Conservation (phyloP, 768 basidiomycete species). For the Tulasnella calospora region DNA sequence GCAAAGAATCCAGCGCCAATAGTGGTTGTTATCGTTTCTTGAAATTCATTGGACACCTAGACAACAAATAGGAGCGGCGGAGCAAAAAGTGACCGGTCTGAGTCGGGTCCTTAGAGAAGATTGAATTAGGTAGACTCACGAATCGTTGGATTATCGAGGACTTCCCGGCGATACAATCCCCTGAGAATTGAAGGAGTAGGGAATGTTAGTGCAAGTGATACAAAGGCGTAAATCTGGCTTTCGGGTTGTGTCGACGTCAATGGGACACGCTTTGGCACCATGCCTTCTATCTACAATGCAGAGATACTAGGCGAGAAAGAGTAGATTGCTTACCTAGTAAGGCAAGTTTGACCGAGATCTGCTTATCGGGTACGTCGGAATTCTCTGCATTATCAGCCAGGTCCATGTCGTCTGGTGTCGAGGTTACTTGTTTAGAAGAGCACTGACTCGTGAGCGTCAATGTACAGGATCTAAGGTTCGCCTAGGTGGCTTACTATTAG, state of each 20-base stretch:
- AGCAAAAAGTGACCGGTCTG: background rate
- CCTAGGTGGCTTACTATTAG: background rate
- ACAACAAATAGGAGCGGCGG: background rate
- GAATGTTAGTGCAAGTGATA: conserved; percentile 12
- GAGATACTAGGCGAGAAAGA: background rate
- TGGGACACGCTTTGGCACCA: background rate
- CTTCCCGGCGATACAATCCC: conserved; percentile 98
- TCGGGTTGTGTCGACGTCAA: background rate
- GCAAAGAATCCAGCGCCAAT: conserved; percentile 96
- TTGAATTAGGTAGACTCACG: conserved; percentile 47
- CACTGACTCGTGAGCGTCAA: background rate
- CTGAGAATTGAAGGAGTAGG: conserved; percentile 41
- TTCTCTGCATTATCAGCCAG: conserved; percentile 58
- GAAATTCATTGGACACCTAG: conserved; percentile 94
- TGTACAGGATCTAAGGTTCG: conserved; percentile 1
- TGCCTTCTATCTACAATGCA: background rate
- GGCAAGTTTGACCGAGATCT: conserved; percentile 96
- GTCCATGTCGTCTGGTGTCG: conserved; percentile 40
- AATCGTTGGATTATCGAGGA: conserved; percentile 97
- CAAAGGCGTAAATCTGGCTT: background rate
- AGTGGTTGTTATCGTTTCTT: conserved; percentile 98
- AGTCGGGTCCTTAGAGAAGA: conserved; percentile 19
- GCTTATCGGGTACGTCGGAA: conserved; percentile 74
- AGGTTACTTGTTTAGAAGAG: background rate
- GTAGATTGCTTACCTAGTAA: conserved; percentile 64